A percentile compares a stretch with the other conserved stretches of the same genome.
These are phyloP conservation scores for Talaromyces amestolkiae DNA, from an alignment of 2,329 filamentous ascomycete species.

Conservation along the genomic window DNA sequence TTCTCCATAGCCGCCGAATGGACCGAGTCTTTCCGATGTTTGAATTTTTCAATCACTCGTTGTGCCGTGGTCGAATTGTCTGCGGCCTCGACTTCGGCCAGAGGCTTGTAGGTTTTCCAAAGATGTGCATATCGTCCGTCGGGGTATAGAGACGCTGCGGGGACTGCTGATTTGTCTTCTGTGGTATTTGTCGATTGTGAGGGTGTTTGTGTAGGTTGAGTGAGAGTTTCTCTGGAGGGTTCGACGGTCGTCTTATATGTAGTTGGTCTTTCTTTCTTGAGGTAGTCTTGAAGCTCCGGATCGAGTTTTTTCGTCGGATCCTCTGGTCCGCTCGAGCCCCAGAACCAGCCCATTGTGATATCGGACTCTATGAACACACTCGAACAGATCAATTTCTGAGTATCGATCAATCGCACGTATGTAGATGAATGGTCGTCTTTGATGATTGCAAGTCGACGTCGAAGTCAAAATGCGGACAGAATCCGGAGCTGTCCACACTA, in stretches of 20 bases:
- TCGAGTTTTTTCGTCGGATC: conserved; percentile 70
- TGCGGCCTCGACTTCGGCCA: conserved; percentile 65
- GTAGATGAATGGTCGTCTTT: neutral
- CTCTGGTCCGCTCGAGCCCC: conserved; percentile 55
- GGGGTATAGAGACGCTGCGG: conserved; percentile 58
- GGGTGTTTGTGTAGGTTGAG: conserved; percentile 26
- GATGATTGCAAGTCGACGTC: neutral
- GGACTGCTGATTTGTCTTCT: conserved; percentile 25
- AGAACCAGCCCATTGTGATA: conserved; percentile 61
- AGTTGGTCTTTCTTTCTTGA: conserved; percentile 75
- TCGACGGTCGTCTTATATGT: conserved; percentile 27
- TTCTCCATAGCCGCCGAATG: conserved; percentile 86
- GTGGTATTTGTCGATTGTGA: conserved; percentile 27
- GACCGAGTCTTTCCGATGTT: conserved; percentile 74
- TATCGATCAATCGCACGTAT: neutral
- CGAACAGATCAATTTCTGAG: neutral
- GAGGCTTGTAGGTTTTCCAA: conserved; percentile 86
- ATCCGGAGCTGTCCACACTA: conserved; percentile 1
- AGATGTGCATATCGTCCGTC: conserved; percentile 79
- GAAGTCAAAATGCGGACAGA: neutral
- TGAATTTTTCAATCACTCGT: conserved; percentile 78
- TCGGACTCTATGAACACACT: neutral
- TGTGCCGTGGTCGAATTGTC: conserved; percentile 75
- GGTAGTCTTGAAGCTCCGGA: conserved; percentile 77
- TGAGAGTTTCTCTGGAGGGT: conserved; percentile 22